Percentiles rank a stretch among this genome's conserved stretches.
Conservation (phyloP, 805 yeast species). For the Cyberlindnera saturnus region DNA sequence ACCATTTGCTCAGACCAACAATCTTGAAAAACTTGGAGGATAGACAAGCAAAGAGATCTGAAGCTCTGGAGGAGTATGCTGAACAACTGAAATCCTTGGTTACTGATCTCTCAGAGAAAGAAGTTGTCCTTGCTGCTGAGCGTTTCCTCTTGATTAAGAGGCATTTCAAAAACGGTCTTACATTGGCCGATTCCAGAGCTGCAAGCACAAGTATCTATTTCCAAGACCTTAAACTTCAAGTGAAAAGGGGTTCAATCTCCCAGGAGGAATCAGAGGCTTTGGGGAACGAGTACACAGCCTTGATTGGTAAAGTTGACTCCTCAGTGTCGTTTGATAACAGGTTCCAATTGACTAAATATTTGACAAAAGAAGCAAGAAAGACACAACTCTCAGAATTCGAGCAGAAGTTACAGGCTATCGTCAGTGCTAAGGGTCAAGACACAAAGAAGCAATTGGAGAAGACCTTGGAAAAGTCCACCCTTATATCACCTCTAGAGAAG, state of each 20-base stretch:
- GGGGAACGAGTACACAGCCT: conserved; percentile 26
- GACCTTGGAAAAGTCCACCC: conserved; percentile 33
- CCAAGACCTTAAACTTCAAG: conserved; percentile 31
- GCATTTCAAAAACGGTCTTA: conserved; percentile 53
- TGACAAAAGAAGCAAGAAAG: conserved; percentile 29
- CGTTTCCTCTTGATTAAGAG: conserved; percentile 53
- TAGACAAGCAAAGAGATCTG: conserved; percentile 36
- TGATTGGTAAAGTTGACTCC: conserved; percentile 36
- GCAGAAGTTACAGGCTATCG: conserved; percentile 7
- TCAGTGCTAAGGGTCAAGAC: conserved; percentile 19
- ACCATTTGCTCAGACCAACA: conserved; percentile 49
- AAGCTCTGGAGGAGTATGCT: conserved; percentile 25
- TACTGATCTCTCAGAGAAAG: conserved; percentile 26
- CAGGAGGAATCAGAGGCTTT: conserved; percentile 26
- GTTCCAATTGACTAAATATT: conserved; percentile 33
- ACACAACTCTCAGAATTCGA: conserved; percentile 22
- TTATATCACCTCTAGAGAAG: conserved; percentile 27
- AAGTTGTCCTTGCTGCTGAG: conserved; percentile 33
- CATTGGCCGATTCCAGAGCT: conserved; percentile 47
- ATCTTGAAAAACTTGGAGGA: conserved; percentile 34
- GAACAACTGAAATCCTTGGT: conserved; percentile 24
- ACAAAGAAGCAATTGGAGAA: conserved; percentile 34
- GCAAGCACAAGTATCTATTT: conserved; percentile 49
- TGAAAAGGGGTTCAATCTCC: conserved; percentile 15
- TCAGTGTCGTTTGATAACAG: conserved; percentile 43